Percentiles rank a stretch among this genome's conserved stretches.
phyloP scores from a whole-genome alignment of 352 stramenopile species.

The Blastocystis sp. region DNA sequence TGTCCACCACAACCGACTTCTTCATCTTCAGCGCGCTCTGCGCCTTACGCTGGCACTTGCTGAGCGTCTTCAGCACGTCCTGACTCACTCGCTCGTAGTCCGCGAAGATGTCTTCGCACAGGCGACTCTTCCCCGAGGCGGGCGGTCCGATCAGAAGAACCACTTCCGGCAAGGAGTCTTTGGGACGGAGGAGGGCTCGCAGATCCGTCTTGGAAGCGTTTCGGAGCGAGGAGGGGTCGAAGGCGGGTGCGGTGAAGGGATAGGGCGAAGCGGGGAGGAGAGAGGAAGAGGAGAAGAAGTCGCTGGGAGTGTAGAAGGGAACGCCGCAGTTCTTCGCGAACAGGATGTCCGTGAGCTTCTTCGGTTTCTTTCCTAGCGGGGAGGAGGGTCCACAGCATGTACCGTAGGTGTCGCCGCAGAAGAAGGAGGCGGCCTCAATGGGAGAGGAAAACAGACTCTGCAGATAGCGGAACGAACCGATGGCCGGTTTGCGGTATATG shows the following conservation, averaged over 20 bases:
- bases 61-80: slow-evolving; percentile 79
- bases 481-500: slow-evolving; percentile 14
- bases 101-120: slow-evolving; percentile 79
- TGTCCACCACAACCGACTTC: slow-evolving; percentile 81
- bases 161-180: slow-evolving; percentile 48
- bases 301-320: slow-evolving; percentile 80
- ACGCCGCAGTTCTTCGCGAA: slow-evolving; percentile 82
- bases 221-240: slow-evolving; percentile 72
- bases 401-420: slow-evolving; percentile 24
- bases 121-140: slow-evolving; percentile 77
- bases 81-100: slow-evolving; percentile 80
- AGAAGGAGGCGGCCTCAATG: slow-evolving; percentile 40
- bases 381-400: background rate
- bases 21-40: slow-evolving; percentile 75
- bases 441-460: background rate
- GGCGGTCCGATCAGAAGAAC: slow-evolving; percentile 71
- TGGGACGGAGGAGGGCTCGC: background rate
- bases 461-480: slow-evolving; percentile 52
- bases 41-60: slow-evolving; percentile 78
- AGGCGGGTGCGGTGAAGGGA: slow-evolving; percentile 13
- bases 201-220: background rate
- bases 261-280: slow-evolving; percentile 67
- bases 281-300: slow-evolving; percentile 78
- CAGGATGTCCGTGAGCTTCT: slow-evolving; percentile 79
- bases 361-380: slow-evolving; percentile 17